These are phyloP conservation scores for Brettanomyces anomalus DNA, from an alignment of 805 yeast genomes.

Conservation along the genomic window DNA sequence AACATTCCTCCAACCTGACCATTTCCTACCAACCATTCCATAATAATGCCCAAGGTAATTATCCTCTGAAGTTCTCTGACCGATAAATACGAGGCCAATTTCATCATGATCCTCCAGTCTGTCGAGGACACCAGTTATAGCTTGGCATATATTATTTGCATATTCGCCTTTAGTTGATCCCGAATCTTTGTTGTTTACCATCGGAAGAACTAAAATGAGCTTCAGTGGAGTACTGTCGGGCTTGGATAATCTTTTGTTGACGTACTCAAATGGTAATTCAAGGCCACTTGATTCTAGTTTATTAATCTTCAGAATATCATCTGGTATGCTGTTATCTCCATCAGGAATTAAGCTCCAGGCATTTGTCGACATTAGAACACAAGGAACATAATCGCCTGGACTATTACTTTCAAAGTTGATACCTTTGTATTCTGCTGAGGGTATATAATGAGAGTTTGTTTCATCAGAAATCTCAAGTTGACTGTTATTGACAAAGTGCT, in stretches of 20 bases:
- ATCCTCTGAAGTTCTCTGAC: conserved; percentile 1
- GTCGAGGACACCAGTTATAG: conserved; percentile 7
- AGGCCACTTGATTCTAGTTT: conserved; percentile 28
- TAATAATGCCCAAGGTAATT: conserved; percentile 22
- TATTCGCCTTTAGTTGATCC: conserved; percentile 15
- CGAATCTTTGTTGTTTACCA: conserved; percentile 12
- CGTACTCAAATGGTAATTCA: conserved; percentile 32
- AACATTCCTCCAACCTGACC: conserved; percentile 23
- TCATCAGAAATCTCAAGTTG: neutral
- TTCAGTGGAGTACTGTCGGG: conserved; percentile 27
- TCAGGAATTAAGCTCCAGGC: conserved; percentile 34
- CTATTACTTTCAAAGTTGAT: neutral
- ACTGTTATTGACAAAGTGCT: conserved; percentile 10
- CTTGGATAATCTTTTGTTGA: conserved; percentile 30
- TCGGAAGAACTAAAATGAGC: conserved; percentile 19
- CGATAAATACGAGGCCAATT: conserved; percentile 22
- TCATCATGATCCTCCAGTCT: conserved; percentile 15
- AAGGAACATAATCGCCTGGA: conserved; percentile 16
- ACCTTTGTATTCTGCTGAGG: neutral
- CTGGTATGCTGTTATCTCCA: conserved; percentile 26
- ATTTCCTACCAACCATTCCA: conserved; percentile 18
- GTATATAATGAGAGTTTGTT: neutral
- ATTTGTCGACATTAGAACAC: conserved; percentile 42
- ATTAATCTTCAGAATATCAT: conserved; percentile 29
- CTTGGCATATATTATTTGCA: conserved; percentile 9